Evolutionary conservation across 768 basidiomycete species (phyloP), one percentile per base, ranked within the genome.

Genomic region (Suillus hirtellus): DNA sequence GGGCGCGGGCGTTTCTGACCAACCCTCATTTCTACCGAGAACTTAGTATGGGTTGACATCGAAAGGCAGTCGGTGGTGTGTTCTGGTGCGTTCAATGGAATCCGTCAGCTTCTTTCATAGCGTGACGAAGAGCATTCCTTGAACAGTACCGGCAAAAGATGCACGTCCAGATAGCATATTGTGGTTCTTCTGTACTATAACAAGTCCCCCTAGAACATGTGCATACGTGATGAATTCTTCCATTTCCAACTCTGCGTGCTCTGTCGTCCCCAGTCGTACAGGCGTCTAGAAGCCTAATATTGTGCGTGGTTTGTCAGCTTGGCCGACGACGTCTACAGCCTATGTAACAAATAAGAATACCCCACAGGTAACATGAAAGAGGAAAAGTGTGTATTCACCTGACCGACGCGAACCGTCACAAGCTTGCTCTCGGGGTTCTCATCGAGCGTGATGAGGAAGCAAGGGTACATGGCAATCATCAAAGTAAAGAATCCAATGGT

Each of bases 401-500:
- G 91, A 19, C 97, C 97, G 24, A 99, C 97, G 43, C 97, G 90
- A 56, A 98, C 95, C 15, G 94, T 96, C 40, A 97, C 92, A 2
- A 95, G 90, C 61, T 88, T 80, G 72, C 83, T 88, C 68, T 95
- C 86, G 64, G 96, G 87, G 63, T 95, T 85, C 77, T 99, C 96
- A 77, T 96, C 89, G 21, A 99, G 87, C 0, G 96, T 97, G 76
- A 99, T 98, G 71, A 99, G 78, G 90, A 99, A 98, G 62, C 96
- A 89, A 42, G 97, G 97, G 79, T 94, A 96, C 97, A 99, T 99
- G 64, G 95, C 92, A 2, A 95, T 90, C 7, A 89, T 89, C 35
- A 99, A 96, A 95, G 80, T 93, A 99, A 62, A 99, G 79, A 95
- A 98, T 96, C 97, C 97, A 99, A 77, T 99, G 97, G 68, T 93